Conservation (phyloP, 2,329 filamentous ascomycete genomes). For the Penicillium sclerotigenum region DNA sequence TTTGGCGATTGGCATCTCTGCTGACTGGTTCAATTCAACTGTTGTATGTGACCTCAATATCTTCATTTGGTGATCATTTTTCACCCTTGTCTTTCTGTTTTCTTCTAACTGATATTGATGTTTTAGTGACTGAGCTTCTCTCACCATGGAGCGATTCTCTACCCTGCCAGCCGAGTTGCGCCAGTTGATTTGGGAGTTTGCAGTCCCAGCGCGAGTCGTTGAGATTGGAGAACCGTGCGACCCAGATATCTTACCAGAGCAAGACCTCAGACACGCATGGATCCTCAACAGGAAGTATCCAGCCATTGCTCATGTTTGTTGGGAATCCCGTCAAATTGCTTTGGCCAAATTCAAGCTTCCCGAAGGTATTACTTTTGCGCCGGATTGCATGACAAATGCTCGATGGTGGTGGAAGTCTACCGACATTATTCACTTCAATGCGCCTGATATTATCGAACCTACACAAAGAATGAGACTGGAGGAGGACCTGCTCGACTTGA, state of each 20-base stretch:
- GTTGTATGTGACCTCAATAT: not conserved
- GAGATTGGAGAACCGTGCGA: conserved; percentile 2
- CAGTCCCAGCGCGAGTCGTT: not conserved
- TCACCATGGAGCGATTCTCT: not conserved
- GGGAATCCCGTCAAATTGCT: not conserved
- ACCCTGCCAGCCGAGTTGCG: not conserved
- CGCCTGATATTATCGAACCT: not conserved
- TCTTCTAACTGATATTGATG: not conserved
- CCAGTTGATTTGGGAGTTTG: not conserved
- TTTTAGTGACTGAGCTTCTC: not conserved
- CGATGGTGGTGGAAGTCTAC: not conserved
- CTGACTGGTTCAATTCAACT: not conserved
- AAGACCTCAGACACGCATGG: conserved; percentile 1
- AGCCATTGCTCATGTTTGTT: not conserved
- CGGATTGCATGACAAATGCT: not conserved
- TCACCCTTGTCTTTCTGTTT: not conserved
- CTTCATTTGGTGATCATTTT: not conserved
- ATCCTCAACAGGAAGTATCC: not conserved
- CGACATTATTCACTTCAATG: conserved; percentile 3
- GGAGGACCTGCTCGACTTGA: not conserved
- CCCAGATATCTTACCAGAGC: conserved; percentile 1
- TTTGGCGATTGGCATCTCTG: not conserved
- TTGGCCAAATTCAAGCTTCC: not conserved
- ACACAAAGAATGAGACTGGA: not conserved
- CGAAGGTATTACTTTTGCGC: not conserved